Evolutionary conservation across 345 rosid species (phyloP), one percentile per base, ranked within the genome.

Genomic region (Toxicodendron radicans): DNA sequence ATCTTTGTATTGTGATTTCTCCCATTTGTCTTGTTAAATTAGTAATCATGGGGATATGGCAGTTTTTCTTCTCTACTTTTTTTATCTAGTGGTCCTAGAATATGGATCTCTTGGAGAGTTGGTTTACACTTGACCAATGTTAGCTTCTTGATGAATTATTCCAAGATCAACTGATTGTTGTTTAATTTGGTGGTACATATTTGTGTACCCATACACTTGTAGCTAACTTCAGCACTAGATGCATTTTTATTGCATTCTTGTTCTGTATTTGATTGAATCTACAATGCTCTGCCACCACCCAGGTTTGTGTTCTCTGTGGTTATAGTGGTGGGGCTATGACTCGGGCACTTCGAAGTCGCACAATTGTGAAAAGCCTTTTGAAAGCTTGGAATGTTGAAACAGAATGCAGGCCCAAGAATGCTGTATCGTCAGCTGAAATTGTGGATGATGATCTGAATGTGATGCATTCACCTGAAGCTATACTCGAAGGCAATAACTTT

Each of bases 271-370:
- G 12, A 23, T 58, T 20, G 14, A 58, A 8, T 3, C 11, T 2
- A 18, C 7, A n/a, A 57, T 57, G 27, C 13, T 48, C 5, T 57
- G 60, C 10, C 20, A 17, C 11, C 60, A 9, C n/a, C 27, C 49
- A 85, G 89, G 89, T 79, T 13, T 85, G 89, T 73, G 89, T 85
- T 63, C 86, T 85, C 63, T 85, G 89, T 73, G 86, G 89, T 68
- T 85, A 83, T 67, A 85, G 86, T 2, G 80, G 89, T 59, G 89
- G 89, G 73, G 89, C 89, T 16, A 81, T 85, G 86, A 83, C 86
- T 43, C 67, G 43, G 43, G 89, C 89, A 12, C 74, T 85, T 58
- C 73, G 73, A 57, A 75, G 83, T 66, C 83, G 67, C 58, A 43
- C 66, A 43, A 75, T 85, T 73, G 83, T 73, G 64, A 85, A 81